These are phyloP conservation scores for Globisporangium spinosum DNA, from an alignment of 352 stramenopile species.

Conservation along the genomic window DNA sequence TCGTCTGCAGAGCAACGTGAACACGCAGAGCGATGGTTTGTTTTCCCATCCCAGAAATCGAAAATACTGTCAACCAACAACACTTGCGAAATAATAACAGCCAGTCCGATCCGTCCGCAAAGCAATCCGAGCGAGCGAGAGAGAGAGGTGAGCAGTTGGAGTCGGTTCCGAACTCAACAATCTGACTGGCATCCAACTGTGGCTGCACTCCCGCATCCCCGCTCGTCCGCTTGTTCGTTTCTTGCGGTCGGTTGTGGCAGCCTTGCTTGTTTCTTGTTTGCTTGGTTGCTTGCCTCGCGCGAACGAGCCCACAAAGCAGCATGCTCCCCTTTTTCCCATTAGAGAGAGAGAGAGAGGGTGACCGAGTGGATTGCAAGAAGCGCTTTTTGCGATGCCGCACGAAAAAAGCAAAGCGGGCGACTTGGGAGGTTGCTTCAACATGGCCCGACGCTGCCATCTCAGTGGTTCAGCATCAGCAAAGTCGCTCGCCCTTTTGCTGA, in stretches of 20 bases:
- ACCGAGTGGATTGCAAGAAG: neutral
- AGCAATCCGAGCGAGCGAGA: neutral
- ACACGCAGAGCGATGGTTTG: neutral
- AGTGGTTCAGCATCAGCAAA: neutral
- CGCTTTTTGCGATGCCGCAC: neutral
- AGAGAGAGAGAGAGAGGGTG: neutral
- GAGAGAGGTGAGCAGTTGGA: neutral
- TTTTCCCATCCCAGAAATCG: neutral
- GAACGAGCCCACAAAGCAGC: neutral
- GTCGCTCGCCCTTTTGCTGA: neutral
- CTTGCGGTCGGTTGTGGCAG: neutral
- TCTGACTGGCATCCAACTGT: neutral
- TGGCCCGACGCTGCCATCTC: neutral
- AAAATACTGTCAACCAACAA: neutral
- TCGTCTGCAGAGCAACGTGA: neutral
- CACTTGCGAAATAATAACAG: neutral
- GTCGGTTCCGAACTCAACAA: constrained; percentile 2
- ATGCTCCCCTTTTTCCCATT: neutral
- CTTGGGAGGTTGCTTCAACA: neutral
- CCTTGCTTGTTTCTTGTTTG: neutral
- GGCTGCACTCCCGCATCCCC: neutral
- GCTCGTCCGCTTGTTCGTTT: neutral
- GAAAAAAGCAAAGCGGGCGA: neutral
- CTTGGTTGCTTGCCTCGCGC: neutral
- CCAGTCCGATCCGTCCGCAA: neutral